Conservation (phyloP, 176 grass and related monocot species). For the Triticum timopheevii region DNA sequence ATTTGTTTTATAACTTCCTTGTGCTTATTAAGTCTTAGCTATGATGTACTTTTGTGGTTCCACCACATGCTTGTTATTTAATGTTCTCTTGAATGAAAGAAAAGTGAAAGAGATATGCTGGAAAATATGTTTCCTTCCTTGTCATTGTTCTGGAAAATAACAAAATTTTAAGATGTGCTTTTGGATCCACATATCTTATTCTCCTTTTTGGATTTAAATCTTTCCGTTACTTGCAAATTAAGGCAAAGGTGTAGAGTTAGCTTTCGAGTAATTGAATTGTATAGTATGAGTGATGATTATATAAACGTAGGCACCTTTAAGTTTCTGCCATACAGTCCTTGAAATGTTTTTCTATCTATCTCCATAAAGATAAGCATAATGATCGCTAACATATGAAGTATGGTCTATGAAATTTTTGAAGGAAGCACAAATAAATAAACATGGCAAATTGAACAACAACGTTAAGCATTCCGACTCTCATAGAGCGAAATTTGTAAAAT, state of each 20-base stretch:
- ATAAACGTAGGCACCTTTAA: neutral
- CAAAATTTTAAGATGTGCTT: neutral
- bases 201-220: neutral
- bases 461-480: neutral
- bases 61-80: neutral
- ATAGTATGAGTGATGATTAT: conserved; percentile 9
- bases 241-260: neutral
- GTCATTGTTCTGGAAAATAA: neutral
- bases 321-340: neutral
- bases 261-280: conserved; percentile 14
- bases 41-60: neutral
- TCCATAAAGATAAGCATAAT: too few species aligned
- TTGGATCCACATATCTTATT: neutral
- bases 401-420: neutral
- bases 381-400: too few species aligned
- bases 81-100: conserved; percentile 32
- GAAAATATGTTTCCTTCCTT: neutral
- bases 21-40: neutral
- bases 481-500: neutral
- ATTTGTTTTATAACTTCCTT: neutral
- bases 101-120: conserved; percentile 27
- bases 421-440: neutral
- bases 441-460: neutral
- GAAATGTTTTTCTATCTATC: neutral
- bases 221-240: neutral